Percentiles rank a stretch among this genome's conserved stretches.
These are phyloP conservation scores for Gastrolobium villosum DNA, from an alignment of 306 rosid genomes.

Conservation along the genomic window DNA sequence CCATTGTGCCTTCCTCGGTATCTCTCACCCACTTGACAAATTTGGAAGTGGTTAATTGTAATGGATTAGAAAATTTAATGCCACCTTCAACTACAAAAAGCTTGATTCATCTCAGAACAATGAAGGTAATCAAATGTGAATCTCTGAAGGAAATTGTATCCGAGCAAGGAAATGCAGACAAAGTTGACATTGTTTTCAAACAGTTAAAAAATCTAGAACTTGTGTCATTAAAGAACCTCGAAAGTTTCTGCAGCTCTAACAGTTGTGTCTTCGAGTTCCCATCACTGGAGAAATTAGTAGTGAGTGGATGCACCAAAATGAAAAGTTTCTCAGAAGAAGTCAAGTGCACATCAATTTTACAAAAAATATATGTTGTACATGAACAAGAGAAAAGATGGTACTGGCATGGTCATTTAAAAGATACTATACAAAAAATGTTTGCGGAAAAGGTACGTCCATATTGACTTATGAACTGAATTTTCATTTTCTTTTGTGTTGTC, in stretches of 20 bases:
- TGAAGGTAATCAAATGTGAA: background rate
- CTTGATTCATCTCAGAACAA: conserved; percentile 29
- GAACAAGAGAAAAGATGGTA: background rate
- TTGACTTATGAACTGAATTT: background rate
- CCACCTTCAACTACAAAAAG: conserved; percentile 33
- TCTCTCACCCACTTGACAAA: conserved; percentile 27
- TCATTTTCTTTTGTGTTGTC: background rate
- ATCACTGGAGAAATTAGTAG: background rate
- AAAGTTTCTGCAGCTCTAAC: background rate
- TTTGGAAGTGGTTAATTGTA: background rate
- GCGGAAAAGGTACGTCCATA: background rate
- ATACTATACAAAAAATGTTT: background rate
- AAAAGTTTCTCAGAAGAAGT: background rate
- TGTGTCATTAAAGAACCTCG: background rate
- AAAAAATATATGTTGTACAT: background rate
- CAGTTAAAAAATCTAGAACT: conserved; percentile 19
- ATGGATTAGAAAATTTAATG: background rate
- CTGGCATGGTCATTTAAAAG: conserved; percentile 29
- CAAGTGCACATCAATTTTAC: background rate
- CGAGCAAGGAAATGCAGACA: background rate
- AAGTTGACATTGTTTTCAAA: background rate
- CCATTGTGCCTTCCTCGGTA: conserved; percentile 8
- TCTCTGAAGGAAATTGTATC: conserved; percentile 31
- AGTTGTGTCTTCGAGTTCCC: background rate
- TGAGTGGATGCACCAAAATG: background rate